phyloP scores from a whole-genome alignment of 441 rosid species.

The Populus hybrid region DNA sequence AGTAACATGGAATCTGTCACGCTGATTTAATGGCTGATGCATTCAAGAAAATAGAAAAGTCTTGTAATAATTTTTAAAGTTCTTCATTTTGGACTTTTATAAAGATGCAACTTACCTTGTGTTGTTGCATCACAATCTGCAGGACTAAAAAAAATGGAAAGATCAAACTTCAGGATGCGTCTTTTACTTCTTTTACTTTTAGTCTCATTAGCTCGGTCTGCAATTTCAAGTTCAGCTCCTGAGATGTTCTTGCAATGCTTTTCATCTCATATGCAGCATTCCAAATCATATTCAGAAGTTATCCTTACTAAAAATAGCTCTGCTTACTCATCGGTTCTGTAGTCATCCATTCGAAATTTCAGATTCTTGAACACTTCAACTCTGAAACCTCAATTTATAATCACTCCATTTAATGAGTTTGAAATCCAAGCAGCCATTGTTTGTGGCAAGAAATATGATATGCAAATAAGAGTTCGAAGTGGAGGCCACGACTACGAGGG shows the following conservation, averaged over 20 bases:
- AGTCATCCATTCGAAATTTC: conserved; percentile 45
- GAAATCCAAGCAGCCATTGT: conserved; percentile 55
- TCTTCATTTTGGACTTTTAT: background rate
- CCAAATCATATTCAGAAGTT: conserved; percentile 18
- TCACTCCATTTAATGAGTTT: conserved; percentile 47
- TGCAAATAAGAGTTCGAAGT: conserved; percentile 51
- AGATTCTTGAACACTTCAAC: conserved; percentile 44
- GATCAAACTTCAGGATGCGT: background rate
- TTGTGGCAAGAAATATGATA: conserved; percentile 35
- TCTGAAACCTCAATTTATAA: conserved; percentile 43
- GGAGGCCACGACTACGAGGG: conserved; percentile 83
- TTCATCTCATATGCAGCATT: conserved; percentile 14
- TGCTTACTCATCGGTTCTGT: conserved; percentile 24
- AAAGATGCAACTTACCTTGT: background rate
- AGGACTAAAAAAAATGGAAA: background rate
- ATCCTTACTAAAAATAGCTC: conserved; percentile 20
- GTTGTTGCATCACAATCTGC: background rate
- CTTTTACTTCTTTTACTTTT: background rate
- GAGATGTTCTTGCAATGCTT: conserved; percentile 28
- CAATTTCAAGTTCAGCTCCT: background rate
- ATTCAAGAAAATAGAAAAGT: background rate
- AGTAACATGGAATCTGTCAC: too few species aligned
- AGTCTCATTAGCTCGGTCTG: background rate
- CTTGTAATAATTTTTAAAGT: background rate
- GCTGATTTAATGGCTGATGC: background rate